Evolutionary conservation across 352 stramenopile species (phyloP), one percentile per base, ranked within the genome.

Genomic region (Halophytophthora batemanensis): DNA sequence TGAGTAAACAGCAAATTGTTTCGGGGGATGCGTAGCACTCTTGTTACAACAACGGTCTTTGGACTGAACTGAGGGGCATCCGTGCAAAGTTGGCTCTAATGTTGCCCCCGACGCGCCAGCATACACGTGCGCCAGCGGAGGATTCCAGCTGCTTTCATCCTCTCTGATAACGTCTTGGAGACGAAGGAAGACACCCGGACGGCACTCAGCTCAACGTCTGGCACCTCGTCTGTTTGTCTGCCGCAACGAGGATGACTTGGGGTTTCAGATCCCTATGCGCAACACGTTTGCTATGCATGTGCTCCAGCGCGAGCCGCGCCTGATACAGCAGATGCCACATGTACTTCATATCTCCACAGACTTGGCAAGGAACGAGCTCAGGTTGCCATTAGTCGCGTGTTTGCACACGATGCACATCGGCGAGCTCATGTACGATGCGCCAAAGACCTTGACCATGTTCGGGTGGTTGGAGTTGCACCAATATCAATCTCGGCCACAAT

Each of bases 381-480:
- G 36, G 18, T 43, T 40, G 10, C 53, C 53, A 21, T 56, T 37
- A 6, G 23, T 15, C 11, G 50, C 52, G 33, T 59, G 49, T 21
- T 67, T 53, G 46, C 49, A 67, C 21, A 67, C 53, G 33, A 60
- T 59, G 21, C 53, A 53, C 22, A 44, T 28, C 15, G 45, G 53
- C 10, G 41, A 47, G 22, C 42, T 38, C 2, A 61, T 53, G 33
- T 67, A 53, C 13, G 52, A 66, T 22, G 57, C 57, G 15, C 53
- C 62, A 31, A 59, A 56, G 23, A 71, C 53, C 14, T 56, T 56
- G 19, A 60, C 6, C 21, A 71, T 45, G 31, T 71, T 38, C 15
- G 57, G 62, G 33, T 71, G 57, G 18, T 61, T 48, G 14, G 67
- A 19, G 3, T 36, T 23, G 42, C 53, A 37, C 62, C 56, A 67